phyloP scores from a whole-genome alignment of 805 yeast genomes.

The Cephaloascus albidus region DNA sequence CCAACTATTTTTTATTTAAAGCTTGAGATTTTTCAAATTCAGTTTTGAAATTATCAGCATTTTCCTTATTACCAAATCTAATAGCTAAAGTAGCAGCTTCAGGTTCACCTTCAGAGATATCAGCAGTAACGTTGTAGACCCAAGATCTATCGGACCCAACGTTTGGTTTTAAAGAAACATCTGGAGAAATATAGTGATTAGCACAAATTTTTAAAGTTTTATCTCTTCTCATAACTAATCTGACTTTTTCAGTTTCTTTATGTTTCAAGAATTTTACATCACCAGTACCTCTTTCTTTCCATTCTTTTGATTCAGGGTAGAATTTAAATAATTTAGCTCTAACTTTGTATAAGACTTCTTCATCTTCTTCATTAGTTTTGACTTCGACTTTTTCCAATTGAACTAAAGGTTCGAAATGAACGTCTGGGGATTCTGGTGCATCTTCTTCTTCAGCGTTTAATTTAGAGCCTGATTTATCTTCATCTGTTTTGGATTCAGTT shows the following conservation, averaged over 20 bases:
- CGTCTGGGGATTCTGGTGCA: conserved; percentile 66
- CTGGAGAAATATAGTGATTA: conserved; percentile 82
- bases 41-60: conserved; percentile 93
- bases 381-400: conserved; percentile 93
- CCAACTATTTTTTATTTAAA: conserved; percentile 33
- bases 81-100: conserved; percentile 96
- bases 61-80: conserved; percentile 85
- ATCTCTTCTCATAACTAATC: conserved; percentile 98
- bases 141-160: conserved; percentile 97
- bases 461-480: conserved; percentile 19
- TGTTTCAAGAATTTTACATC: conserved; percentile 94
- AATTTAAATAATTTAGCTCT: conserved; percentile 94
- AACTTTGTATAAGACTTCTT: conserved; percentile 73
- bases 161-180: conserved; percentile 78
- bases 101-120: conserved; percentile 89
- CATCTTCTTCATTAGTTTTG: conserved; percentile 90
- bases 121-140: conserved; percentile 95
- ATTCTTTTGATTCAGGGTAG: conserved; percentile 76
- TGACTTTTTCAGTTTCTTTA: conserved; percentile 70
- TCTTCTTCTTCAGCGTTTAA: conserved; percentile 41
- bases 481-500: conserved; percentile 21
- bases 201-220: conserved; percentile 97
- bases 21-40: conserved; percentile 81
- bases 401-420: conserved; percentile 94
- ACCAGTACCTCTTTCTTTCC: conserved; percentile 99